A percentile compares a stretch with the other conserved stretches of the same genome.
Conservation (phyloP, 164 flowering plant species). For the Platanus orientalis region DNA sequence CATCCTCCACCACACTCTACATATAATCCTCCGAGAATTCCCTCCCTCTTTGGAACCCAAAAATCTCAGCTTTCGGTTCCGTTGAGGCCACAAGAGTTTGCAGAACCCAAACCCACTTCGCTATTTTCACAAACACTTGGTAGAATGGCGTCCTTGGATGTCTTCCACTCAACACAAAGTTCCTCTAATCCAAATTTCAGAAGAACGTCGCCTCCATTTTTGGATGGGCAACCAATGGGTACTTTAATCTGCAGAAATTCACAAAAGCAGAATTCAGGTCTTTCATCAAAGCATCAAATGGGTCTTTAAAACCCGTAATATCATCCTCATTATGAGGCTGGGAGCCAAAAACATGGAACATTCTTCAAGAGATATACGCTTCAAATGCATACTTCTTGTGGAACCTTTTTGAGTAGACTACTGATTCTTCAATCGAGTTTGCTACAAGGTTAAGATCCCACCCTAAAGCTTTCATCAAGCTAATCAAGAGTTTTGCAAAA, state of each 20-base stretch:
- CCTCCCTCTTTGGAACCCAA: conserved; percentile 36
- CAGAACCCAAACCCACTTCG: conserved; percentile 55
- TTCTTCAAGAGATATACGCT: conserved; percentile 49
- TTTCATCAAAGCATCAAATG: conserved; percentile 32
- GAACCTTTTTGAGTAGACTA: conserved; percentile 28
- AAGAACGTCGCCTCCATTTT: conserved; percentile 50
- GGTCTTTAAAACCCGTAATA: conserved; percentile 30
- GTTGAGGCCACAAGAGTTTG: conserved; percentile 27
- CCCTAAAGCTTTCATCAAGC: conserved; percentile 47
- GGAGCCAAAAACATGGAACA: conserved; percentile 31
- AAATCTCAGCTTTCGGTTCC: conserved; percentile 35
- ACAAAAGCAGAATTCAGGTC: conserved; percentile 47
- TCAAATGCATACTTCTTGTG: conserved; percentile 66
- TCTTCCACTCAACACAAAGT: conserved; percentile 30
- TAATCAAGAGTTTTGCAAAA: conserved; percentile 57
- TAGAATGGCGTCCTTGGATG: too few species aligned
- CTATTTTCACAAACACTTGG: conserved; percentile 53
- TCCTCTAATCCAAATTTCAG: conserved; percentile 54
- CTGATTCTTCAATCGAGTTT: conserved; percentile 26
- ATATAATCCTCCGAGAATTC: conserved; percentile 43
- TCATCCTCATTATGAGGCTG: conserved; percentile 16
- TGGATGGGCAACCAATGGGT: conserved; percentile 41
- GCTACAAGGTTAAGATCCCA: conserved; percentile 56
- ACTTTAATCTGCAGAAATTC: conserved; percentile 44
- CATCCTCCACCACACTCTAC: conserved; percentile 36